Evolutionary conservation across 345 rosid species (phyloP), one percentile per base, ranked within the genome.

Genomic region (Linum tenue): DNA sequence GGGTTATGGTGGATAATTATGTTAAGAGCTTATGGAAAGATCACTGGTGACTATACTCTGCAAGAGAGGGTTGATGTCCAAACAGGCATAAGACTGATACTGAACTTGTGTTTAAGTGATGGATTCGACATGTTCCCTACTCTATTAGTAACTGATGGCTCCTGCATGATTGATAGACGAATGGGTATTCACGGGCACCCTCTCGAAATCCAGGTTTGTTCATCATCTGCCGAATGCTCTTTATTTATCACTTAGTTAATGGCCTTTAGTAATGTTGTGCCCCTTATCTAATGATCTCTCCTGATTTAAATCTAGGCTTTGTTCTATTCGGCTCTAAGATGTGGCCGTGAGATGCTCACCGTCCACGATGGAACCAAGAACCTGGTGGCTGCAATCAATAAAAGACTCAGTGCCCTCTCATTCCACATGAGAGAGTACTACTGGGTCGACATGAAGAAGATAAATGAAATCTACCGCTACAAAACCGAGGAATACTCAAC

Each of bases 151-250:
- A 86, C 97, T 14, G 98, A 92, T 68, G 96, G 98, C 67, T 92
- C 98, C 67, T 89, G 96, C 70, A 92, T 92, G 98, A 87, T 92
- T 37, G 98, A 92, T 74, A 81, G 98, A 70, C 81, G 98, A 65
- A 92, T 92, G 98, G 98, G 98, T 56, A 92, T 92, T 67, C 95
- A 92, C 42, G 98, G 98, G 0, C 98, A 92, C 68, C 98, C 98
- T 69, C 97, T 92, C 51, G 98, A 92, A 80, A 92, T 92, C 70
- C 95, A 91, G 78, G 98, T 89, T 79, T 79, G 82, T 67, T 4
- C 62, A 59, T 59, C 39, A 22, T 58, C 61, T 4, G 0, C 37
- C 0, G 2, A 16, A 37, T 0, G 2, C 7, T 5, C 10, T 5
- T 17, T 17, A 37, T 10, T 2, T 9, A 31, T 0, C 11, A 59